Evolutionary conservation across 202 grass and related monocot species (phyloP).

Genomic region (Schoenoplectus tabernaemontani): DNA sequence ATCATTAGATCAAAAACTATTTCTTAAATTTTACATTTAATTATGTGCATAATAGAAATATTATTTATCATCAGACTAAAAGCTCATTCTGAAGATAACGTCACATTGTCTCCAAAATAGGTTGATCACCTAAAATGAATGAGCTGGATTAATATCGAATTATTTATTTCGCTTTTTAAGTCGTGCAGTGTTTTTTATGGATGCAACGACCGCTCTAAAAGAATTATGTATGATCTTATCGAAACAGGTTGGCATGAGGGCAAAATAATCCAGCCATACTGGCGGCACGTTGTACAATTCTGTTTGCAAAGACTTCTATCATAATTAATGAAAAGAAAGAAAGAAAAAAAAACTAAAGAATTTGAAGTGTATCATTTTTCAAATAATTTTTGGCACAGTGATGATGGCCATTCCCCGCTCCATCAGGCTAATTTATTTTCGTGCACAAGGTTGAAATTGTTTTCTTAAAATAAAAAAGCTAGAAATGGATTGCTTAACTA

Average conservation of each 20-base stretch:
- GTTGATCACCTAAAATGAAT: too few relatives aligned
- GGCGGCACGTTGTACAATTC: not conserved
- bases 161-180: not conserved
- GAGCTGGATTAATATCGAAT: not conserved
- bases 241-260: not conserved
- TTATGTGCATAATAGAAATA: too few relatives aligned
- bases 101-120: too few relatives aligned
- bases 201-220: not conserved
- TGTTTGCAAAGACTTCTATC: not conserved
- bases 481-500: not conserved
- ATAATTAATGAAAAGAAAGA: not conserved
- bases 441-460: too few relatives aligned
- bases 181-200: not conserved
- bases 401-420: not conserved
- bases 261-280: not conserved
- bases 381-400: not conserved
- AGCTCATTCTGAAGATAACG: too few relatives aligned
- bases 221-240: not conserved
- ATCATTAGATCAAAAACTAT: too few relatives aligned
- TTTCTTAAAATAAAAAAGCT: not conserved
- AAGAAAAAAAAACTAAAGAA: not conserved
- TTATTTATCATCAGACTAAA: too few relatives aligned
- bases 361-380: not conserved
- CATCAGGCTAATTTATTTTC: not conserved
- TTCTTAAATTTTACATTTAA: too few relatives aligned